phyloP scores from a whole-genome alignment of 129 eudicot genomes.

The Helichrysum umbraculigerum region DNA sequence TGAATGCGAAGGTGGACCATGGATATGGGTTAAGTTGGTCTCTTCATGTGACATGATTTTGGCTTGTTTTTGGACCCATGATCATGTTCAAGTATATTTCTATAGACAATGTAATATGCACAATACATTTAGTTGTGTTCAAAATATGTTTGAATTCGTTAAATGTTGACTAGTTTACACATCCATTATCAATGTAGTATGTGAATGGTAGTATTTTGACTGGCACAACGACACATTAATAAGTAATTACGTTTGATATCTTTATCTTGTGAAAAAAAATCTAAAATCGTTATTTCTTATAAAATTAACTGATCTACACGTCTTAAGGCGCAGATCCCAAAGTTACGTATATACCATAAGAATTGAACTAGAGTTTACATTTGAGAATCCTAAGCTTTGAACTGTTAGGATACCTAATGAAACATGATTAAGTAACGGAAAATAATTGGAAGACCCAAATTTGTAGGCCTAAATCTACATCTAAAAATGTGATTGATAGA shows the following conservation, averaged over 20 bases:
- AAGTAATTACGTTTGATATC: no score
- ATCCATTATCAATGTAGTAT: not conserved
- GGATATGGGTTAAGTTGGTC: conserved; percentile 16
- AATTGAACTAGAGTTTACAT: no score
- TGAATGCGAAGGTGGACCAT: conserved; percentile 22
- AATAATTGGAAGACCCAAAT: no score
- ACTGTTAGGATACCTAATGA: not conserved
- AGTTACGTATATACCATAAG: no score
- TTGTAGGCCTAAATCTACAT: no score
- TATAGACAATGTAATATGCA: not conserved
- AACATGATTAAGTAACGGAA: no score
- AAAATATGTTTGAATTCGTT: not conserved
- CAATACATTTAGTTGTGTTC: conserved; percentile 12
- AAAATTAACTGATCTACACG: no score
- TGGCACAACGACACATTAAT: not conserved
- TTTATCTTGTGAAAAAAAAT: not conserved
- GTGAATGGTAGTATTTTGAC: not conserved
- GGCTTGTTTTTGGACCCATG: conserved; percentile 14
- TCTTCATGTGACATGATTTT: conserved; percentile 1
- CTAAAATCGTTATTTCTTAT: no score
- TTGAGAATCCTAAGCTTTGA: not conserved
- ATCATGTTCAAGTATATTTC: conserved; percentile 20
- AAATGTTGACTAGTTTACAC: not conserved
- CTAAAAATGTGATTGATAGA: no score
- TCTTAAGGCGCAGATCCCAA: no score